Base-by-base conservation (phyloP, 2,329 filamentous ascomycete species). In the Rhynchosporium secalis region DNA sequence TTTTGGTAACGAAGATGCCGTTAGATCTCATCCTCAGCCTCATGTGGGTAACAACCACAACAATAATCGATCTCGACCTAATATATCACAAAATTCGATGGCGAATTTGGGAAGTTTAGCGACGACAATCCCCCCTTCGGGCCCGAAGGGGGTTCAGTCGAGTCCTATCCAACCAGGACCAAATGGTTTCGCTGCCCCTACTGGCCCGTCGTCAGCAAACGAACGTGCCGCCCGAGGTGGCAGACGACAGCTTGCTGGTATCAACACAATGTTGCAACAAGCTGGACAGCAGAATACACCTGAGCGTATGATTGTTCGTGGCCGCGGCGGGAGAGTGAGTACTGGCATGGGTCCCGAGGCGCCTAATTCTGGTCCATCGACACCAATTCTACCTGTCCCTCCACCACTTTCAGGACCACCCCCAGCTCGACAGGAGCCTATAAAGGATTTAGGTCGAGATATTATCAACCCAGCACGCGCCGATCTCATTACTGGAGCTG, bases 191-290 rank as follows among this genome's bases (percentile, higher is more conserved):
- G 63, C 65, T 29, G 67, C 72, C 28, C 72, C 73, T 40, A 74
- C 73, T 10, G 73, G 73, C 7, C 72, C 73, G 49, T 68, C 73
- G 38, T 74, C 71, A n/a, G 64, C 67, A 33, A 69, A 56, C n/a
- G 72, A 74, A 48, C 70, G 73, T 55, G 68, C 62, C 49, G 47
- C 62, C 33, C 63, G 72, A 51, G 69, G 71, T 26, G 75, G 71
- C 66, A 68, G 78, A 59, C 73, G 84, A 62, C 83, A 87, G 68
- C 76, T 88, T 36, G 80, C 81, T 12, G 81, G 82, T 51, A 87
- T 88, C 63, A 85, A 86, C 67, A 85, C 75, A 65, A 83, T 80
- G 56, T 77, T 86, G 3, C 80, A 83, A 66, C 80, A 83, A 72
- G 78, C 79, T 0, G 80, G 70, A 71, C 72, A 82, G 68, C 66